A percentile compares a stretch with the other conserved stretches of the same genome.
These are phyloP conservation scores for Nothophytophthora sp. DNA, from an alignment of 352 stramenopile genomes.

Conservation along the genomic window DNA sequence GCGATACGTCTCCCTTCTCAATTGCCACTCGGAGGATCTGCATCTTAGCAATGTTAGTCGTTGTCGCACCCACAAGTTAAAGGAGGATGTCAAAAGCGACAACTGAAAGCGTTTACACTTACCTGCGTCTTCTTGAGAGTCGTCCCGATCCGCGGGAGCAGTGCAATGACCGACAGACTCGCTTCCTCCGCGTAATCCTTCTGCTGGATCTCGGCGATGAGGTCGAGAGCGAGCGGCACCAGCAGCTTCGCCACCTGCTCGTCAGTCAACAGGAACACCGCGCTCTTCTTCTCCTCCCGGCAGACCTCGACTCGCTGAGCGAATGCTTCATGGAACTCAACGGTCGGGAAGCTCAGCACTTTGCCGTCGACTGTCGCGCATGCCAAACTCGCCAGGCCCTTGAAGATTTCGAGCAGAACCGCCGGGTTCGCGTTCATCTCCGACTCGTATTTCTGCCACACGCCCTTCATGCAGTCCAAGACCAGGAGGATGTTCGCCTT, in stretches of 20 bases:
- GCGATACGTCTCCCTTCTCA: slow-evolving; percentile 82
- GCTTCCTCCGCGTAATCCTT: slow-evolving; percentile 76
- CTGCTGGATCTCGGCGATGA: slow-evolving; percentile 73
- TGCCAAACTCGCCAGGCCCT: slow-evolving; percentile 53
- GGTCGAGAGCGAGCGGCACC: slow-evolving; percentile 68
- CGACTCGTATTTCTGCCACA: slow-evolving; percentile 72
- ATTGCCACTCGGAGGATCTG: slow-evolving; percentile 84
- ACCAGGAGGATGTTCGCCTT: slow-evolving; percentile 65
- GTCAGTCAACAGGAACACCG: slow-evolving; percentile 69
- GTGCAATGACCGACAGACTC: slow-evolving; percentile 57
- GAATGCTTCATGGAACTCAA: slow-evolving; percentile 73
- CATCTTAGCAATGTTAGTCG: slow-evolving; percentile 4
- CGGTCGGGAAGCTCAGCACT: slow-evolving; percentile 52
- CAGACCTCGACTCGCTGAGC: slow-evolving; percentile 42
- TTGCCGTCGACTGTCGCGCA: slow-evolving; percentile 74
- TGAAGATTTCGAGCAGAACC: slow-evolving; percentile 67
- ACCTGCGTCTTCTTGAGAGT: slow-evolving; percentile 81
- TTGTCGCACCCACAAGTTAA: too few species aligned
- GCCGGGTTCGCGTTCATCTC: slow-evolving; percentile 43
- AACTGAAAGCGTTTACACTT: too few species aligned
- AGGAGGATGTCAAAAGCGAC: too few species aligned
- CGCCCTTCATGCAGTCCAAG: slow-evolving; percentile 75
- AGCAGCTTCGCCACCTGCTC: slow-evolving; percentile 80
- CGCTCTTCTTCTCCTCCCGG: slow-evolving; percentile 54
- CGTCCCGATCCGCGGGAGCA: slow-evolving; percentile 53